Base-by-base conservation (phyloP, 2,329 filamentous ascomycete genomes). In the Periconia macrospinosa region DNA sequence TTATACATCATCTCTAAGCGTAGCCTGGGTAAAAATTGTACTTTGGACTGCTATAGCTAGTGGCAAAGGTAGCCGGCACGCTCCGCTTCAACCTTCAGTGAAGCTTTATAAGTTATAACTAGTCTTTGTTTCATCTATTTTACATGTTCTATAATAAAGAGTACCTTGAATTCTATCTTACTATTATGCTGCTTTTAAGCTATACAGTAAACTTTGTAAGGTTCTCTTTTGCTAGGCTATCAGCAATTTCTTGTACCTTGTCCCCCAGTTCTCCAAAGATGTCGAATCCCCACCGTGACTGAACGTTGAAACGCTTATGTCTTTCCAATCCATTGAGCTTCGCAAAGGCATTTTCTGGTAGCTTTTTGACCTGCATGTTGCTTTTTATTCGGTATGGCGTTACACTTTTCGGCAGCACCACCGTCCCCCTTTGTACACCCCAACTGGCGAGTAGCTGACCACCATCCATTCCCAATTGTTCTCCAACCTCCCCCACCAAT, bases 331-430 rank as follows among this genome's bases (percentile, higher is more conserved):
- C 55, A 62, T 84, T 85, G 42, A 94, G 78, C 74, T 83, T 79
- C 58, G 81, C 78, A 45, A 92, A 74, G 75, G 93, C 90, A 43
- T 90, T 88, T 8, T 82, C 80, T 2, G 83, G 86, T 70, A 94
- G 76, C 50, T 83, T 78, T 83, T 91, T 84, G 15, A 66, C 59
- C 69, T 87, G 83, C 62, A 85, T 88, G 79, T 95, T 94, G 57
- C 78, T 83, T 73, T 88, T 80, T 67, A 95, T 91, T 37, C 90
- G 83, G 50, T 79, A 79, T 59, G 86, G 82, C 58, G 84, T 91
- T 51, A 92, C 87, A 48, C 84, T 89, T 81, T 95, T 95, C 60
- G 91, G 90, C 65, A 95, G 89, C 47, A 95, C 90, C 57, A 85
- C 88, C 79, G 87, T 91, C 54, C 88, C 90, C 71, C 90, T 86